Evolutionary conservation across 2,329 filamentous ascomycete species (phyloP).

Genomic region (Fusarium metavorans): DNA sequence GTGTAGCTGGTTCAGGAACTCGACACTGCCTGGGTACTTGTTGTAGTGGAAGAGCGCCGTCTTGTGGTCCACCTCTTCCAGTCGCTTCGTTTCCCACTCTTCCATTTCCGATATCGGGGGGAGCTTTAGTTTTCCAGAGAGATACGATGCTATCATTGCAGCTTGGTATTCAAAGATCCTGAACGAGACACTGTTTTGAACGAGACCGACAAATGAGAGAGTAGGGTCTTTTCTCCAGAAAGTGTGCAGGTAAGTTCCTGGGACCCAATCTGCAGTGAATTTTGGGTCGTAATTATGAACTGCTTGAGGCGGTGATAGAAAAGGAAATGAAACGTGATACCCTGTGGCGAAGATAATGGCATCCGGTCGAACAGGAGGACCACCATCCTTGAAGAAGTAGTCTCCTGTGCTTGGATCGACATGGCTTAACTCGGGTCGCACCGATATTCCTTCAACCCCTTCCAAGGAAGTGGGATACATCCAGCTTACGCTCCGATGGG

Average conservation of each 20-base stretch:
- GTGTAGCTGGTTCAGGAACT: constrained; percentile 1
- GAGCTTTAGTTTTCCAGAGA: neutral
- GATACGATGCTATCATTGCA: neutral
- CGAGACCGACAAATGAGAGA: constrained; percentile 21
- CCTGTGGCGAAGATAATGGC: constrained; percentile 27
- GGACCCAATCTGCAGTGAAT: constrained; percentile 14
- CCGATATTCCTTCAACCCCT: constrained; percentile 41
- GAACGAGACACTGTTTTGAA: constrained; percentile 6
- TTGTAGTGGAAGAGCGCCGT: constrained; percentile 5
- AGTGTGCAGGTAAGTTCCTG: constrained; percentile 23
- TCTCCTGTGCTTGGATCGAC: constrained; percentile 17
- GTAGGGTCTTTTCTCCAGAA: constrained; percentile 25
- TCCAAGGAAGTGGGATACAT: neutral
- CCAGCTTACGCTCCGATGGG: constrained; percentile 1
- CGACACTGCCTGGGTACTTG: constrained; percentile 6
- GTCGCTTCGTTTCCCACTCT: neutral
- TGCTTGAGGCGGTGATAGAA: constrained; percentile 16
- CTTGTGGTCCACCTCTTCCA: neutral
- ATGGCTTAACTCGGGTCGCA: constrained; percentile 14
- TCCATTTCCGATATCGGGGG: neutral
- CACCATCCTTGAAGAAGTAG: constrained; percentile 14
- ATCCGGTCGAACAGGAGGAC: constrained; percentile 8
- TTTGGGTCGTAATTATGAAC: constrained; percentile 3
- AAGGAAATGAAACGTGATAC: constrained; percentile 24
- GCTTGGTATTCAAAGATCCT: constrained; percentile 11